Evolutionary conservation across 306 rosid genomes (phyloP), one percentile per base, ranked within the genome.

Genomic region (Comarum palustre): DNA sequence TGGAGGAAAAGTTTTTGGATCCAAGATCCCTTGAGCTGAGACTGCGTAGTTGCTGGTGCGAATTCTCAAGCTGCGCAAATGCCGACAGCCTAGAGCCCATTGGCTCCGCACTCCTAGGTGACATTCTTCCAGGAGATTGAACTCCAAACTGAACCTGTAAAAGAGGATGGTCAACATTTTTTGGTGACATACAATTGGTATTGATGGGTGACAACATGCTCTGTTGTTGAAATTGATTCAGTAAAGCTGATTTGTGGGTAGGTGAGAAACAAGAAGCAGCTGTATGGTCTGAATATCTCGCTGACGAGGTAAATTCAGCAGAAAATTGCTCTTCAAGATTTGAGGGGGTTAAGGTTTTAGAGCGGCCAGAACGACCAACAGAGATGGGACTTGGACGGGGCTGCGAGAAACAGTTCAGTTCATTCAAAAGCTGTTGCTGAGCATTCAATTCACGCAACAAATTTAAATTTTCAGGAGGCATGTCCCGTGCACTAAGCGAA

Each of bases 61-160:
- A 90, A 42, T 80, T 85, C 79, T 90, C 96, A 8, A 84, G 94
- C 78, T 84, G 98, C 32, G 87, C 78, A 71, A 84, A 85, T 36
- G 86, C 83, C 1, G 92, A 75, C 38, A 82, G 57, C 31, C 94
- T 88, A 46, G 92, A 66, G 11, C 87, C 77, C 94, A 85, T 85
- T 6, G 90, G 87, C 68, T 92, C 97, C 73, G 88, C 27, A 59
- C 85, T 88, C 78, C 96, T 84, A 0, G 97, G 96, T 1, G 97
- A 90, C 96, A 92, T 90, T 80, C 97, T 85, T 60, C 97, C 97
- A 11, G 97, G 90, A 34, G 97, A 88, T 64, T 86, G 83, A 31
- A 86, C 83, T 45, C 92, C 87, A 74, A 80, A 92, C 8, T 93
- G 76, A 60, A 89, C 84, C 76, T 86, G 96, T 22, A 88, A 62